These are phyloP conservation scores for Lophiostoma macrostomum DNA, from an alignment of 495 filamentous ascomycete species.

Conservation along the genomic window DNA sequence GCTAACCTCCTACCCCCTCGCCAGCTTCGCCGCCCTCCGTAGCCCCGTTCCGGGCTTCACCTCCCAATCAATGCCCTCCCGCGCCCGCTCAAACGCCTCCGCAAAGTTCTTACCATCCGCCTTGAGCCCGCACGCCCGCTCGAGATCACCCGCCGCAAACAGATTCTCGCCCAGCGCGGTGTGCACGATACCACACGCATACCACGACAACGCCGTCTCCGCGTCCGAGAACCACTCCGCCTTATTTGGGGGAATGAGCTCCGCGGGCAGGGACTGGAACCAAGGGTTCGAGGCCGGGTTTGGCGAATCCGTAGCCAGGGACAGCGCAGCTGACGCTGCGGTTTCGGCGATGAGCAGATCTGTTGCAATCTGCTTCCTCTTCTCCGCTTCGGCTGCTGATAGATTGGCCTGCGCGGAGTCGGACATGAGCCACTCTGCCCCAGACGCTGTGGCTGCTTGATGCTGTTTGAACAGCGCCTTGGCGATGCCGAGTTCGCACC, in stretches of 20 bases:
- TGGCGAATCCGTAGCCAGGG: conserved; percentile 20
- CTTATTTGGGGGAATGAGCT: conserved; percentile 17
- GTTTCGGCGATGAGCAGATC: conserved; percentile 17
- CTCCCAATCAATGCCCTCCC: conserved; percentile 21
- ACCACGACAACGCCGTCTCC: conserved; percentile 11
- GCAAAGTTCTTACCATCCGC: not conserved
- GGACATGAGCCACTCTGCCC: not conserved
- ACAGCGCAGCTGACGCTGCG: conserved; percentile 4
- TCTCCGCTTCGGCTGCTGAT: not conserved
- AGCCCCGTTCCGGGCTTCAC: conserved; percentile 12
- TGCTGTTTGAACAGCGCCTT: not conserved
- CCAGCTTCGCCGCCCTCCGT: conserved; percentile 3
- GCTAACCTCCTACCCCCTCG: not conserved
- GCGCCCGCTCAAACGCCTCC: conserved; percentile 11
- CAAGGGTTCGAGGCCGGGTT: conserved; percentile 12
- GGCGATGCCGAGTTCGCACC: conserved; percentile 17
- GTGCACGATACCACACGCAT: conserved; percentile 7
- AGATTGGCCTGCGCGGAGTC: no score
- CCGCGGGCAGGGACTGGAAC: conserved; percentile 10
- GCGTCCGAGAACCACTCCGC: conserved; percentile 13
- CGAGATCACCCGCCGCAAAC: conserved; percentile 25
- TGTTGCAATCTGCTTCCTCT: not conserved
- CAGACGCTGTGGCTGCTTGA: not conserved
- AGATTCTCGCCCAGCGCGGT: conserved; percentile 17
- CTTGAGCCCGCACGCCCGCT: conserved; percentile 15